Evolutionary conservation across 2,329 filamentous ascomycete species (phyloP).

Genomic region (Clonostachys rhizophaga): DNA sequence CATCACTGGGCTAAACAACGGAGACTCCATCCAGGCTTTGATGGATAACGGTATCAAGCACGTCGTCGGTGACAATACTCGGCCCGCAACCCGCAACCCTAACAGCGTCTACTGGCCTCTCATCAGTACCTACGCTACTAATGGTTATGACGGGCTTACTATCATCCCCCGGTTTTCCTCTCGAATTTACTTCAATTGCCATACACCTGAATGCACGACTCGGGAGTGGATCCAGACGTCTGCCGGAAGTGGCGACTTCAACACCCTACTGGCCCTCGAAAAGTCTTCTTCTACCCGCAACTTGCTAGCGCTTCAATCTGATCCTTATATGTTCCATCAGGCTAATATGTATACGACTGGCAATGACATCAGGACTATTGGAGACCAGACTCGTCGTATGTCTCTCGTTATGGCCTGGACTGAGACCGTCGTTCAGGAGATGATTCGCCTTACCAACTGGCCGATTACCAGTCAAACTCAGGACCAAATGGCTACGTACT

Average conservation of each 20-base stretch:
- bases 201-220: conserved; percentile 48
- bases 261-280: conserved; percentile 43
- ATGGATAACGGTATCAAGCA: conserved; percentile 52
- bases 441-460: conserved; percentile 36
- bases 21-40: conserved; percentile 55
- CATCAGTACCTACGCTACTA: conserved; percentile 40
- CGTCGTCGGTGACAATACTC: conserved; percentile 61
- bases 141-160: conserved; percentile 51
- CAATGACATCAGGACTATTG: conserved; percentile 38
- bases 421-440: conserved; percentile 48
- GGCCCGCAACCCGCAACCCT: conserved; percentile 45
- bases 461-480: conserved; percentile 13
- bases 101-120: conserved; percentile 50
- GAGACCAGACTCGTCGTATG: conserved; percentile 36
- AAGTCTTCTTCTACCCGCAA: conserved; percentile 49
- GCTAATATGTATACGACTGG: conserved; percentile 52
- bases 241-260: conserved; percentile 45
- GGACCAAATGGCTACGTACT: conserved; percentile 44
- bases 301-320: conserved; percentile 49
- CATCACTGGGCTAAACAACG: conserved; percentile 60
- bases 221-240: conserved; percentile 58
- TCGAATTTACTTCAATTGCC: conserved; percentile 62
- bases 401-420: conserved; percentile 54
- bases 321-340: conserved; percentile 60
- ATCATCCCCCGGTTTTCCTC: conserved; percentile 57